A percentile compares a stretch with the other conserved stretches of the same genome.
These are phyloP conservation scores for Leptographium lundbergii DNA, from an alignment of 2,329 filamentous ascomycete genomes.

Conservation along the genomic window DNA sequence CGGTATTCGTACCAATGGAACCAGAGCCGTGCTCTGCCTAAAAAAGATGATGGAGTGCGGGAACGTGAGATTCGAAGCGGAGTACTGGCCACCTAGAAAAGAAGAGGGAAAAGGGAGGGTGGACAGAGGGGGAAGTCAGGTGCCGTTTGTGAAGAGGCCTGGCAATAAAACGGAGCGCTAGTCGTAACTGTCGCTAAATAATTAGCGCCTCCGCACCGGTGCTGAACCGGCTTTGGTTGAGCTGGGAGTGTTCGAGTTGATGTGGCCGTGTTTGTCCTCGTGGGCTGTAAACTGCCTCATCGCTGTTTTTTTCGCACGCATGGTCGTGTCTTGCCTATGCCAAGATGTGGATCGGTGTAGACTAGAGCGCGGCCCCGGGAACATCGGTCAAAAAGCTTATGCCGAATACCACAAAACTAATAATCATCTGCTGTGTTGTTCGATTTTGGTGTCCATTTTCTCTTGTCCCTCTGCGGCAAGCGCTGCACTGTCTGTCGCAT, in stretches of 20 bases:
- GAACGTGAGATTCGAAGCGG: background rate
- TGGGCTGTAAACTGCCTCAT: too few relatives aligned
- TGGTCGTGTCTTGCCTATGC: background rate
- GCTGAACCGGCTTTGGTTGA: background rate
- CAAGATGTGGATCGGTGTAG: background rate
- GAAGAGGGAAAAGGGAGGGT: background rate
- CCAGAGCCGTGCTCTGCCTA: background rate
- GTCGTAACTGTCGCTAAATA: background rate
- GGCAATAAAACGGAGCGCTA: background rate
- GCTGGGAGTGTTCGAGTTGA: background rate
- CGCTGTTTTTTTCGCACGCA: background rate
- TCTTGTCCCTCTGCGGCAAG: background rate
- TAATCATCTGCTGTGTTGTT: background rate
- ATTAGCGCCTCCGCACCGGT: background rate
- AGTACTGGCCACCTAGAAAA: background rate
- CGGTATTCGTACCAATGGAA: background rate
- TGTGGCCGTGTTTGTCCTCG: background rate
- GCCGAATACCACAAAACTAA: background rate
- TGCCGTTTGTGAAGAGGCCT: background rate
- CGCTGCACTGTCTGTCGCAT: background rate
- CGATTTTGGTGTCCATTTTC: too few relatives aligned
- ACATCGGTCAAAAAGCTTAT: background rate
- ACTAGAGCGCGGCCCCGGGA: background rate
- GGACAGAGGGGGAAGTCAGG: background rate
- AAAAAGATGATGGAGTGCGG: background rate